phyloP scores from a whole-genome alignment of 441 rosid species.

The Geranium incanum region DNA sequence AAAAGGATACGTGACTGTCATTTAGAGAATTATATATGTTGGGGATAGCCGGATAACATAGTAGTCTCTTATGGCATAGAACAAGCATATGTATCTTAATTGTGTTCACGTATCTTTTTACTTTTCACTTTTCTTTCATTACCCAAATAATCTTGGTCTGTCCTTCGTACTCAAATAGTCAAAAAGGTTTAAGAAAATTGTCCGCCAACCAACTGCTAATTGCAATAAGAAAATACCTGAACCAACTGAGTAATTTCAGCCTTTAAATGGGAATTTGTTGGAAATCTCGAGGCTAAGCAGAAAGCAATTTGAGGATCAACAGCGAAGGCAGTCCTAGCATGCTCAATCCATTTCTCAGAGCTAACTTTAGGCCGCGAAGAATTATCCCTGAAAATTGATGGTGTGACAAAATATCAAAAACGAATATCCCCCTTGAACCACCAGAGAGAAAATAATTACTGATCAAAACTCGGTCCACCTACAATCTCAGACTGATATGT shows the following conservation, averaged over 20 bases:
- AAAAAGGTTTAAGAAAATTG: background rate
- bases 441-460: background rate
- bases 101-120: background rate
- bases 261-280: slow-evolving; percentile 58
- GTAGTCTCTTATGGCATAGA: background rate
- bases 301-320: slow-evolving; percentile 89
- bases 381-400: slow-evolving; percentile 51
- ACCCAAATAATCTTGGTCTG: slow-evolving; percentile 9
- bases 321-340: slow-evolving; percentile 76
- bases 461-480: no score
- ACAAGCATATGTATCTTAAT: slow-evolving; percentile 11
- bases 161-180: slow-evolving; percentile 6
- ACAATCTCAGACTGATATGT: no score
- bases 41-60: background rate
- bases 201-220: background rate
- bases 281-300: slow-evolving; percentile 77
- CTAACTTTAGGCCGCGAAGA: slow-evolving; percentile 54
- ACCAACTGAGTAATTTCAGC: slow-evolving; percentile 82
- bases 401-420: slow-evolving; percentile 20
- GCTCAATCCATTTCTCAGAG: slow-evolving; percentile 80
- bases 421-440: slow-evolving; percentile 13
- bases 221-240: slow-evolving; percentile 51
- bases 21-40: background rate
- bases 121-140: background rate
- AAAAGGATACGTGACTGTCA: slow-evolving; percentile 9